Conservation (phyloP, 225 moss, liverwort and hornwort genomes). For the Pleurozium schreberi region DNA sequence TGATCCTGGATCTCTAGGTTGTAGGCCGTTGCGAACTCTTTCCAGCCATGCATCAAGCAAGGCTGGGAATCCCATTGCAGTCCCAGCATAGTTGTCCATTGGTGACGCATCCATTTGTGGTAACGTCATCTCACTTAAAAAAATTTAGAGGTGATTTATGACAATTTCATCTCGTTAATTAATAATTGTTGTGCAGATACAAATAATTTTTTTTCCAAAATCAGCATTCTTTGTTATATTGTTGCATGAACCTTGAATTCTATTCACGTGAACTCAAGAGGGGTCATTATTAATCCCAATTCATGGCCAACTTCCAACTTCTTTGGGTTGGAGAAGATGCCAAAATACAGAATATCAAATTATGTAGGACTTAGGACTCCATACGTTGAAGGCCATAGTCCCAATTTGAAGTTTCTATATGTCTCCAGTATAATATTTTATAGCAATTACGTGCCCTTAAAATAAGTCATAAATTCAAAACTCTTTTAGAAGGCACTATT, state of each 20-base stretch:
- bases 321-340: not conserved
- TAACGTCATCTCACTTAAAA: not conserved
- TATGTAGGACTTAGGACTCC: not conserved
- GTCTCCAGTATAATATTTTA: not conserved
- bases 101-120: not conserved
- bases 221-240: not conserved
- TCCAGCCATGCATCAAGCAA: constrained; percentile 22
- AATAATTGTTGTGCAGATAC: not conserved
- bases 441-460: not conserved
- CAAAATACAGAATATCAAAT: not conserved
- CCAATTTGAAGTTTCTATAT: not conserved
- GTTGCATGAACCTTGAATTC: not conserved
- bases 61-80: constrained; percentile 4
- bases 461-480: not conserved
- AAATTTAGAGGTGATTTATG: not conserved
- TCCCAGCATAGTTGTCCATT: constrained; percentile 14
- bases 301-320: not conserved
- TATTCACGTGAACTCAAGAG: not conserved
- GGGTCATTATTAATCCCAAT: accelerated
- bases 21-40: constrained; percentile 11
- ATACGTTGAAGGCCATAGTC: not conserved
- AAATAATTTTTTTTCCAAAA: not conserved
- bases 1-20: constrained; percentile 13
- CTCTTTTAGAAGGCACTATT: accelerated
- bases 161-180: not conserved